Evolutionary conservation across 805 yeast species (phyloP).

Genomic region (Metschnikowia drakensbergensis): DNA sequence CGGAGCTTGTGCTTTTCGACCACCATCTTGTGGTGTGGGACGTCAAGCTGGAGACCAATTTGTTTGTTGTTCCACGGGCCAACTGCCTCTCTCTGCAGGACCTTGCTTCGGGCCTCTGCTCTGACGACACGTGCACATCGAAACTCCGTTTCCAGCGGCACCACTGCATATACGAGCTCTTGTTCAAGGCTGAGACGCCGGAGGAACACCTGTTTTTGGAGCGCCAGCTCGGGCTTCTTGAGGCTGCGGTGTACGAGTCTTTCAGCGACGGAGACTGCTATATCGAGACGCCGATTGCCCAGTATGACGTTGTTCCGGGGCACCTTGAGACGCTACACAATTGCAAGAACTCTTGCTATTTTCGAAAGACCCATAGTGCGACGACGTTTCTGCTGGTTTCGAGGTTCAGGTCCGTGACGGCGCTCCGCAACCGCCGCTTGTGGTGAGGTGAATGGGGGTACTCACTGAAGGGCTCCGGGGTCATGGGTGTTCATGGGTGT

Average conservation of each 20-base stretch:
- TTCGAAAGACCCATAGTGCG: constrained; percentile 2
- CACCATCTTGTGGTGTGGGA: constrained; percentile 8
- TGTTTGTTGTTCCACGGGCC: constrained; percentile 8
- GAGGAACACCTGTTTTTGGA: background rate
- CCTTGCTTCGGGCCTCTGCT: constrained; percentile 8
- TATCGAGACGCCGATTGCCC: constrained; percentile 7
- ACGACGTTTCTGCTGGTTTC: background rate
- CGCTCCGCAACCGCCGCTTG: background rate
- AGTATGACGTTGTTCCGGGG: constrained; percentile 7
- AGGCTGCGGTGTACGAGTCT: background rate
- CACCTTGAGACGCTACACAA: background rate
- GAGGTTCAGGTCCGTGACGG: background rate
- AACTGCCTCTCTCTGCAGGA: constrained; percentile 5
- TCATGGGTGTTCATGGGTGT: no score
- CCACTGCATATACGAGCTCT: constrained; percentile 11
- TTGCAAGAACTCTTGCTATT: constrained; percentile 6
- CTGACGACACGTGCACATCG: background rate
- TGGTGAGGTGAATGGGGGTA: no score
- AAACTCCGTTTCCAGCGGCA: constrained; percentile 8
- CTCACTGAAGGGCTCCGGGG: background rate
- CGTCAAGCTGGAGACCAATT: background rate
- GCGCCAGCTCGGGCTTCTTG: background rate
- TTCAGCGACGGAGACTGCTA: constrained; percentile 8
- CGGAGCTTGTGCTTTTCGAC: constrained; percentile 6
- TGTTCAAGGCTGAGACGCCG: constrained; percentile 1